A percentile compares a stretch with the other conserved stretches of the same genome.
phyloP scores from a whole-genome alignment of 306 rosid species.

The Rosa persica region DNA sequence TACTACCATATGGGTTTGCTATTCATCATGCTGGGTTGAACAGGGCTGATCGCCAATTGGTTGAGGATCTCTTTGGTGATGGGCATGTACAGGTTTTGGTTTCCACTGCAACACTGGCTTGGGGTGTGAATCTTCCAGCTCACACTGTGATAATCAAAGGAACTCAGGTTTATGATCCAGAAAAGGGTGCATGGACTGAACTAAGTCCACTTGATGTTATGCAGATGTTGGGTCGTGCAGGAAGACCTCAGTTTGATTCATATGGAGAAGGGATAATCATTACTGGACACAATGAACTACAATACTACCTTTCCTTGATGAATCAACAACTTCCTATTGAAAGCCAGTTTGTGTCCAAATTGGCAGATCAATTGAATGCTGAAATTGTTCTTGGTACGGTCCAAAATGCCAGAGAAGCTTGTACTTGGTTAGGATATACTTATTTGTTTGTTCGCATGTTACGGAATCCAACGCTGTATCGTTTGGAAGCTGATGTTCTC shows the following conservation, averaged over 20 bases:
- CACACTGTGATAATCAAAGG: slow-evolving; percentile 90
- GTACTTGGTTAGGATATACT: slow-evolving; percentile 84
- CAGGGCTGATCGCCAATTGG: slow-evolving; percentile 90
- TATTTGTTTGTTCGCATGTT: slow-evolving; percentile 82
- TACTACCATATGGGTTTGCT: slow-evolving; percentile 93
- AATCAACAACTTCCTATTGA: slow-evolving; percentile 97
- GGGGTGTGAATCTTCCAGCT: slow-evolving; percentile 98
- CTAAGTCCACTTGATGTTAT: slow-evolving; percentile 90
- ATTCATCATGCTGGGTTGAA: slow-evolving; percentile 96
- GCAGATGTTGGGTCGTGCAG: slow-evolving; percentile 99
- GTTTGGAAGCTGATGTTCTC: slow-evolving; percentile 73
- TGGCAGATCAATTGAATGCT: slow-evolving; percentile 94
- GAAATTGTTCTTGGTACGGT: slow-evolving; percentile 93
- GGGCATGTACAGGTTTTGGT: slow-evolving; percentile 96
- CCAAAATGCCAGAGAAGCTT: slow-evolving; percentile 85
- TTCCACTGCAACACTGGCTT: slow-evolving; percentile 96
- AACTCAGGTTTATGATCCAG: slow-evolving; percentile 92
- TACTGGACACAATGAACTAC: slow-evolving; percentile 88
- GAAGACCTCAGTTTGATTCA: slow-evolving; percentile 92
- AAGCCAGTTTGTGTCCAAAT: slow-evolving; percentile 90
- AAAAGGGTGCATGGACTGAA: slow-evolving; percentile 98
- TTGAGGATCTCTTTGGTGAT: slow-evolving; percentile 92
- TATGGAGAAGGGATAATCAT: slow-evolving; percentile 90
- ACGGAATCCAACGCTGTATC: slow-evolving; percentile 78
- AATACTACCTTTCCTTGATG: slow-evolving; percentile 91